A percentile compares a stretch with the other conserved stretches of the same genome.
Conservation (phyloP, 768 basidiomycete genomes). For the Sarcodon aspratus region DNA sequence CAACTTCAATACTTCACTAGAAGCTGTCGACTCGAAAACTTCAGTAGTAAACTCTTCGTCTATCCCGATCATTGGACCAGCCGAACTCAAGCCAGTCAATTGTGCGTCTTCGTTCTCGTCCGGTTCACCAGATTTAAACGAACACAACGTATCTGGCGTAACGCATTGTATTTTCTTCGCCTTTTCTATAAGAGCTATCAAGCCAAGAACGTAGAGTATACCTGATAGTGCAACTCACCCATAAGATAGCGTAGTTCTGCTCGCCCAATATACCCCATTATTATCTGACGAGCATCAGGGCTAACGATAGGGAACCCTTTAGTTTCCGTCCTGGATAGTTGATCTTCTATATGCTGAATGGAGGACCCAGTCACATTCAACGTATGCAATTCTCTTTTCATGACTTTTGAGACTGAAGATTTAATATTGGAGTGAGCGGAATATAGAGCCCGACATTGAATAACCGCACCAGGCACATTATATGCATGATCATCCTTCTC, state of each 20-base stretch:
- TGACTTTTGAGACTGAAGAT: conserved; percentile 70
- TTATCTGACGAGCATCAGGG: conserved; percentile 40
- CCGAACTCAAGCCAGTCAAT: conserved; percentile 9
- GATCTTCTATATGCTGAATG: conserved; percentile 71
- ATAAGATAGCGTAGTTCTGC: conserved; percentile 79
- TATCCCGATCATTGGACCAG: conserved; percentile 38
- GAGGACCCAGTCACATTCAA: conserved; percentile 67
- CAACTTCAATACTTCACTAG: conserved; percentile 49
- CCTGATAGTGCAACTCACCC: conserved; percentile 33
- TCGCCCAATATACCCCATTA: conserved; percentile 84
- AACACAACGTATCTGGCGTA: conserved; percentile 53
- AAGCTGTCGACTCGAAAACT: conserved; percentile 47
- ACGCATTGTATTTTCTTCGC: conserved; percentile 54
- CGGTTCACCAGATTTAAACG: conserved; percentile 46
- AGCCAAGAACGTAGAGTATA: background rate
- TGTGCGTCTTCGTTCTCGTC: conserved; percentile 42
- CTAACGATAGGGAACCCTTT: conserved; percentile 90
- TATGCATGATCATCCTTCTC: conserved; percentile 93
- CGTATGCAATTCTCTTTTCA: conserved; percentile 71
- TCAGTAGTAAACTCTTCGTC: conserved; percentile 63
- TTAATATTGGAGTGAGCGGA: background rate
- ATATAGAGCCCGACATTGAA: background rate
- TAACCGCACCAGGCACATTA: conserved; percentile 69
- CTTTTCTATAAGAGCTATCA: conserved; percentile 39
- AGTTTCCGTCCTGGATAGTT: conserved; percentile 60